A percentile compares a stretch with the other conserved stretches of the same genome.
Conservation (phyloP, 306 rosid species). For the Ceratonia siliqua region DNA sequence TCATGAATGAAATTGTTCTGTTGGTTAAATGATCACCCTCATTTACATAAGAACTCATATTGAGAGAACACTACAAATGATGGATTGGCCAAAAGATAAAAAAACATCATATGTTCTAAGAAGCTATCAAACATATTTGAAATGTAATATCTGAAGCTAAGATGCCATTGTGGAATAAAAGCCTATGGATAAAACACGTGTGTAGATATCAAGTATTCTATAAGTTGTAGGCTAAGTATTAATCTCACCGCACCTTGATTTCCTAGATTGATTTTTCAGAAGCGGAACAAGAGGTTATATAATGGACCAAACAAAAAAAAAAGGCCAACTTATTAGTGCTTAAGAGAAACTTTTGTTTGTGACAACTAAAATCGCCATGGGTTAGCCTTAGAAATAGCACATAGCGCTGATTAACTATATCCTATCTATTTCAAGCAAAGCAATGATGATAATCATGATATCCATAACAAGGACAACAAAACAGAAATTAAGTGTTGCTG, state of each 20-base stretch:
- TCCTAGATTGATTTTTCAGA: background rate
- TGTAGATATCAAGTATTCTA: background rate
- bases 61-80: background rate
- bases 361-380: background rate
- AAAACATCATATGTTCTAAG: conserved; percentile 18
- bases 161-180: conserved; percentile 1
- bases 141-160: conserved; percentile 18
- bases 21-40: conserved; percentile 5
- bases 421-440: conserved; percentile 10
- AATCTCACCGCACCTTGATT: background rate
- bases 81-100: conserved; percentile 9
- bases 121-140: background rate
- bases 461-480: conserved; percentile 25
- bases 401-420: background rate
- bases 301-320: conserved; percentile 9
- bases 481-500: conserved; percentile 1
- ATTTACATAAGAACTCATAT: background rate
- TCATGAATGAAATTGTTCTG: conserved; percentile 8
- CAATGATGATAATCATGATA: conserved; percentile 12
- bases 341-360: conserved; percentile 4
- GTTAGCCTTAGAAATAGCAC: background rate
- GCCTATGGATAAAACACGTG: background rate
- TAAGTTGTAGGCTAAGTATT: background rate
- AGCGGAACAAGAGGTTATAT: background rate
- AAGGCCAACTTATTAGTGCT: conserved; percentile 14